Percentiles rank a stretch among this genome's conserved stretches.
These are phyloP conservation scores for Lupinus albus DNA, from an alignment of 306 rosid species.

Conservation along the genomic window DNA sequence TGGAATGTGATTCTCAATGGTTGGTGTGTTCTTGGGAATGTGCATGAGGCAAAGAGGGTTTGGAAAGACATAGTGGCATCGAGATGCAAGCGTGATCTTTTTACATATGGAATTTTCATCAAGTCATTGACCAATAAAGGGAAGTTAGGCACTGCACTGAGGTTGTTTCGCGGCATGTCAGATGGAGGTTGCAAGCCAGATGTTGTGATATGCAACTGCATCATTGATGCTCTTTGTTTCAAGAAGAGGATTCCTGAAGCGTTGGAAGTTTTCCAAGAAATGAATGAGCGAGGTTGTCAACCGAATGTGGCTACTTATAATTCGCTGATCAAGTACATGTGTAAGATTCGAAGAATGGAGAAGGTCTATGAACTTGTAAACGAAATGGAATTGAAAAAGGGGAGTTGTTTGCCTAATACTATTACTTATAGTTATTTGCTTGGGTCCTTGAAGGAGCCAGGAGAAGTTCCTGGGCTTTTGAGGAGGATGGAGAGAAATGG, in stretches of 20 bases:
- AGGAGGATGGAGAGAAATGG: slow-evolving; percentile 68
- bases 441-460: slow-evolving; percentile 52
- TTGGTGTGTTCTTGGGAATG: slow-evolving; percentile 81
- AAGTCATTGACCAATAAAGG: slow-evolving; percentile 80
- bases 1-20: slow-evolving; percentile 79
- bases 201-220: slow-evolving; percentile 69
- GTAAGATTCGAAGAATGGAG: slow-evolving; percentile 64
- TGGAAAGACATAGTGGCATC: slow-evolving; percentile 72
- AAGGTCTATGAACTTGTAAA: slow-evolving; percentile 61
- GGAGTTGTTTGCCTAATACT: slow-evolving; percentile 60
- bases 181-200: slow-evolving; percentile 58
- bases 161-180: slow-evolving; percentile 71
- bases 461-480: slow-evolving; percentile 54
- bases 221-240: slow-evolving; percentile 83
- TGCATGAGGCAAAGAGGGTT: slow-evolving; percentile 67
- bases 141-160: slow-evolving; percentile 64
- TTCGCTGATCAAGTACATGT: slow-evolving; percentile 64
- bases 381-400: slow-evolving; percentile 65
- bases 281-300: slow-evolving; percentile 56
- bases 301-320: slow-evolving; percentile 72
- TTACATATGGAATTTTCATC: slow-evolving; percentile 61
- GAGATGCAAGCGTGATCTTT: slow-evolving; percentile 64
- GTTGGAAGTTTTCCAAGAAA: slow-evolving; percentile 56
- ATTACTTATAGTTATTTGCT: slow-evolving; percentile 68
- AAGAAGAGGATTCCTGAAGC: slow-evolving; percentile 86